These are phyloP conservation scores for Triticum turgidum DNA, from an alignment of 176 grass and related monocot genomes.

Conservation along the genomic window DNA sequence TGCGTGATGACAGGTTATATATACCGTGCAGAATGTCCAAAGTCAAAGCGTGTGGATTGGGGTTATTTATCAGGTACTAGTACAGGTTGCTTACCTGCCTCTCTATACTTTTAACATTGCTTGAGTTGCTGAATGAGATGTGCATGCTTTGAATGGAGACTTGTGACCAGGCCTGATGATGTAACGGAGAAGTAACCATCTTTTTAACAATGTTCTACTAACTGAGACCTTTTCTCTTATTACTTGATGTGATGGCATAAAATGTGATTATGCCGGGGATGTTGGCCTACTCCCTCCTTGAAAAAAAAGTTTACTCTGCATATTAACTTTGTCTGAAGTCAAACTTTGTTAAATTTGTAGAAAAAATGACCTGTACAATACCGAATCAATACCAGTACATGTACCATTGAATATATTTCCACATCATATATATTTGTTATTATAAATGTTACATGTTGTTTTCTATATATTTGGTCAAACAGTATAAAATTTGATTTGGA, in stretches of 20 bases:
- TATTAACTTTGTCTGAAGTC: no score
- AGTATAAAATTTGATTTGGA: no score
- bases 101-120: not conserved
- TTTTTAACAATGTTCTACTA: no score
- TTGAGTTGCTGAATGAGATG: not conserved
- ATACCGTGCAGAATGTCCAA: not conserved
- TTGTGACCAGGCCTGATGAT: not conserved
- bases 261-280: not conserved
- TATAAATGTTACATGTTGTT: no score
- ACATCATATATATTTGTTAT: no score
- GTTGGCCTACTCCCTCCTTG: not conserved
- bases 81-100: not conserved
- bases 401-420: no score
- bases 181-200: not conserved
- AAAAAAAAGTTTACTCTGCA: no score
- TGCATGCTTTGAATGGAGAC: conserved; percentile 20
- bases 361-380: no score
- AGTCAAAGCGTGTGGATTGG: not conserved
- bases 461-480: no score
- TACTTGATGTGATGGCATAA: not conserved
- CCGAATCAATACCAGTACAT: no score
- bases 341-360: no score
- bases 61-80: not conserved
- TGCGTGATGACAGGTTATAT: not conserved
- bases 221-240: not conserved